These are phyloP conservation scores for Brassica nigra DNA, from an alignment of 345 rosid species.

Conservation along the genomic window DNA sequence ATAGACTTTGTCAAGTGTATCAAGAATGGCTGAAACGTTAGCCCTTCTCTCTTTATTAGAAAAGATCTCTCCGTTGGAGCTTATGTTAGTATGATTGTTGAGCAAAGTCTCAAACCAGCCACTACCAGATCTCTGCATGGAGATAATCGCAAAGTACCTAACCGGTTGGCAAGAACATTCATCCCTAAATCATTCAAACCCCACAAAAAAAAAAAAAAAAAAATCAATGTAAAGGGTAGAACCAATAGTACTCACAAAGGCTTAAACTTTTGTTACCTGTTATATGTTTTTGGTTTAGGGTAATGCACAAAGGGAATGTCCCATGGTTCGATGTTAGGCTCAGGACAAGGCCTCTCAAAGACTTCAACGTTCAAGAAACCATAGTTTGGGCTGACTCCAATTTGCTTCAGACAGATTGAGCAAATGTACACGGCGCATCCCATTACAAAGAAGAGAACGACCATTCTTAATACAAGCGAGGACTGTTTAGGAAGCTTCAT, in stretches of 20 bases:
- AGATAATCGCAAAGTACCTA: slow-evolving; percentile 88
- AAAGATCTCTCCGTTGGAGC: slow-evolving; percentile 97
- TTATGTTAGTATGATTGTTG: slow-evolving; percentile 91
- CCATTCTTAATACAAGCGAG: slow-evolving; percentile 77
- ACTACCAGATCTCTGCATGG: slow-evolving; percentile 99
- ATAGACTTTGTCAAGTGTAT: slow-evolving; percentile 79
- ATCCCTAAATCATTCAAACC: slow-evolving; percentile 49
- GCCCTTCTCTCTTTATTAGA: slow-evolving; percentile 88
- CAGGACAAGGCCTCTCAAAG: slow-evolving; percentile 65
- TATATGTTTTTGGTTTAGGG: slow-evolving; percentile 80
- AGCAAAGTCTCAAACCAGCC: slow-evolving; percentile 98
- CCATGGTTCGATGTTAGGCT: slow-evolving; percentile 81
- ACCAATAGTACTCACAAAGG: neutral
- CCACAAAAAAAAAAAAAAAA: neutral
- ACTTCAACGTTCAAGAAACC: slow-evolving; percentile 57
- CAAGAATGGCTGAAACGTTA: slow-evolving; percentile 65
- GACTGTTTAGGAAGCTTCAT: slow-evolving; percentile 82
- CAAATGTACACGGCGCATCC: slow-evolving; percentile 79
- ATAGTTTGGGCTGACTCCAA: slow-evolving; percentile 51
- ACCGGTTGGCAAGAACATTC: slow-evolving; percentile 93
- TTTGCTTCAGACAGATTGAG: slow-evolving; percentile 82
- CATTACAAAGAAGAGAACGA: slow-evolving; percentile 75
- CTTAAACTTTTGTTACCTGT: slow-evolving; percentile 54
- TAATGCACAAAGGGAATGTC: slow-evolving; percentile 89
- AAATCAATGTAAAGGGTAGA: neutral